Evolutionary conservation across 768 basidiomycete genomes (phyloP), one percentile per base, ranked within the genome.

Genomic region (Boletus patriciae): DNA sequence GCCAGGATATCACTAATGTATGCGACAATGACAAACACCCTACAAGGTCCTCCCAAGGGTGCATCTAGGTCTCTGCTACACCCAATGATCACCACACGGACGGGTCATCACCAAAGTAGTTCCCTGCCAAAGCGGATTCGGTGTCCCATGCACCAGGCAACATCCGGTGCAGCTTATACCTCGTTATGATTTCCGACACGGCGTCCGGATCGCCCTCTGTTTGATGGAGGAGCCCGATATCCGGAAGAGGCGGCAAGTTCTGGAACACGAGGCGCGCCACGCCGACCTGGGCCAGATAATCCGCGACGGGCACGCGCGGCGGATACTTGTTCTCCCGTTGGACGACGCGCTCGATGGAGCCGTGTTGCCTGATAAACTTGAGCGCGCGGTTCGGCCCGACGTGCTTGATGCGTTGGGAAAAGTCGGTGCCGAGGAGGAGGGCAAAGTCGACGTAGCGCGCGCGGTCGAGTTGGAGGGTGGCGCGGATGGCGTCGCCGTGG

Each of bases 371-470:
- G 49, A 96, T 90, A 60, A 89, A 83, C 62, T 84, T 85, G 64
- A 92, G 83, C 2, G 92, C 92, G 3, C 85, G 85, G 0, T 75
- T 66, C 1, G 94, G 93, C 1, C 94, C 94, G 2, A 96, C 77
- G 57, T 87, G 85, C 54, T 83, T 88, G 56, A 97, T 90, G 6
- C 94, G 84, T 45, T 87, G 83, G 0, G 91, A 87, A 63, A 96
- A 95, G 71, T 97, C 94, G 3, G 94, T 96, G 12, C 94, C 94
- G 11, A 94, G 80, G 7, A 97, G 78, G 49, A 96, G 82, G 0
- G 84, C 86, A 71, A 96, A 94, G 73, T 97, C 94, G 63, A 96
- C 70, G 70, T 82, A 94, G 48, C 82, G 69, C 0, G 76, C 65
- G 9, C 78, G 79, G 61, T 81, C 74, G 27, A 97, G 81, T 12